A percentile compares a stretch with the other conserved stretches of the same genome.
phyloP scores from a whole-genome alignment of 306 rosid genomes.

The Betula pendula region DNA sequence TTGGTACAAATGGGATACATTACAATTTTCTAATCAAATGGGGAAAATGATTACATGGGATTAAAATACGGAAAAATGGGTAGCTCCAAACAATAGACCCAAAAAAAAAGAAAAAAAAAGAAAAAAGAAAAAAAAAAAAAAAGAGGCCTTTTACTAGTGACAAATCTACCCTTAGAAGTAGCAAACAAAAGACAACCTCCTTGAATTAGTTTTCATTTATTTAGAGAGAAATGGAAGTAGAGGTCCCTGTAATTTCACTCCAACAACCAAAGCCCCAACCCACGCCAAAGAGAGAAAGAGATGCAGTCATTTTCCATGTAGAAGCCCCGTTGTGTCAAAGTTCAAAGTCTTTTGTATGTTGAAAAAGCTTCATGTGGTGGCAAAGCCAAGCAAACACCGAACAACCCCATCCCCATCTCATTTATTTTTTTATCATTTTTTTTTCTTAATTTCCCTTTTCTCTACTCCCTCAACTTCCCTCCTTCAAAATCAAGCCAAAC shows the following conservation, averaged over 20 bases:
- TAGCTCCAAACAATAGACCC: too few relatives aligned
- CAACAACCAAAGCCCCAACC: slow-evolving; percentile 56
- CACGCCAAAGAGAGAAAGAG: slow-evolving; percentile 39
- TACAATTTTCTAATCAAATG: too few relatives aligned
- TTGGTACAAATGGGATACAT: too few relatives aligned
- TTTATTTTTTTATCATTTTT: not conserved
- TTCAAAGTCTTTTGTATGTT: slow-evolving; percentile 40
- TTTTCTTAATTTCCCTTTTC: not conserved
- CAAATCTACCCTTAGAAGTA: not conserved
- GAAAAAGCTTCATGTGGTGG: slow-evolving; percentile 68
- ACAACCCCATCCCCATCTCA: slow-evolving; percentile 27
- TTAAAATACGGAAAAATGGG: too few relatives aligned
- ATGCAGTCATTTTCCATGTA: slow-evolving; percentile 67
- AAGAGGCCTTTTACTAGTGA: not conserved
- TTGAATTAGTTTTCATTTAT: not conserved
- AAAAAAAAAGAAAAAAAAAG: too few relatives aligned
- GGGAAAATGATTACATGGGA: too few relatives aligned
- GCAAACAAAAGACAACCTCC: not conserved
- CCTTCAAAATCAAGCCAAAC: slow-evolving; percentile 78
- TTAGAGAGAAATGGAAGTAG: slow-evolving; percentile 30
- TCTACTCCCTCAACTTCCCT: slow-evolving; percentile 49
- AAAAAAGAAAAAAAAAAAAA: not conserved
- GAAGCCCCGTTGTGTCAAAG: slow-evolving; percentile 61
- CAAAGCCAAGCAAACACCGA: slow-evolving; percentile 88
- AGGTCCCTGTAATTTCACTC: slow-evolving; percentile 78